Conservation (phyloP, 306 rosid genomes). For the Castanospermum australe region DNA sequence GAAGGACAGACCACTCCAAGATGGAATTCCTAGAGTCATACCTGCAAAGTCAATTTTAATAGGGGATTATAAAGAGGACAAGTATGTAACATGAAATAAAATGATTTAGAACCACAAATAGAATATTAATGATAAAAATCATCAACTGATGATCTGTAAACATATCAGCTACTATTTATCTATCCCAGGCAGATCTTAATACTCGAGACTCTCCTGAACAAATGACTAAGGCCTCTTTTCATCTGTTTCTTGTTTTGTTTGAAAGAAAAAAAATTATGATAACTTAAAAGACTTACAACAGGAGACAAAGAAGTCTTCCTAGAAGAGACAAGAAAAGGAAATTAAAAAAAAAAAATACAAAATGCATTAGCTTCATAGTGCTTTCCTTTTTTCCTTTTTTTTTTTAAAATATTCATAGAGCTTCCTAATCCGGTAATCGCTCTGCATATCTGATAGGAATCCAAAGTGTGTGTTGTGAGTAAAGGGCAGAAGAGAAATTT, state of each 20-base stretch:
- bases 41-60: conserved; percentile 47
- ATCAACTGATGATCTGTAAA: not conserved
- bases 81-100: not conserved
- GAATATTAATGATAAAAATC: not conserved
- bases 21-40: conserved; percentile 84
- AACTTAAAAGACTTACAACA: not conserved
- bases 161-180: not conserved
- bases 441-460: not conserved
- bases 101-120: not conserved
- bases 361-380: not conserved
- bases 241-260: not conserved
- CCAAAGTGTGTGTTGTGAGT: too few species aligned
- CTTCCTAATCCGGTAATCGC: not conserved
- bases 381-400: too few species aligned
- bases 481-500: too few species aligned
- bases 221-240: not conserved
- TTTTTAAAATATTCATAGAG: too few species aligned
- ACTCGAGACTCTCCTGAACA: not conserved
- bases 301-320: not conserved
- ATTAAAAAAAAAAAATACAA: not conserved
- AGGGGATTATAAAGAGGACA: not conserved
- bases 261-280: not conserved
- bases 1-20: conserved; percentile 92
- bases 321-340: not conserved
- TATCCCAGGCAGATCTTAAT: not conserved